Percentiles rank a stretch among this genome's conserved stretches.
These are phyloP conservation scores for Yueomyces sp. DNA, from an alignment of 1,139 yeast genomes.

Conservation along the genomic window DNA sequence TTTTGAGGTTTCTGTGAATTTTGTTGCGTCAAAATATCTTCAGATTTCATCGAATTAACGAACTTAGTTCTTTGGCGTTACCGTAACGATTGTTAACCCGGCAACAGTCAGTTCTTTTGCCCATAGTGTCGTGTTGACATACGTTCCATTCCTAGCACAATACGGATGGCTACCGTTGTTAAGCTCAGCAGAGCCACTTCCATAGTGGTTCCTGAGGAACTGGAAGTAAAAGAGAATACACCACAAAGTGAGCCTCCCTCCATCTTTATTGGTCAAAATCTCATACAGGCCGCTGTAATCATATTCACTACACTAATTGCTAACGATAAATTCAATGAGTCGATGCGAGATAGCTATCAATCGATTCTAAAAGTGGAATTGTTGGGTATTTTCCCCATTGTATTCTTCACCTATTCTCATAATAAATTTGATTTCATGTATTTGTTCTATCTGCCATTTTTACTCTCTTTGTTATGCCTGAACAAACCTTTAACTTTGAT, in stretches of 20 bases:
- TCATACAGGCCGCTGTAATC: background rate
- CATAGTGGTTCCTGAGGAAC: too few relatives aligned
- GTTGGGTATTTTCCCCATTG: background rate
- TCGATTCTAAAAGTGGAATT: background rate
- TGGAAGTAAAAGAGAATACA: too few relatives aligned
- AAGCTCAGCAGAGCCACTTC: too few relatives aligned
- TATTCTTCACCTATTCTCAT: constrained; percentile 2
- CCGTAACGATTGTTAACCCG: too few relatives aligned
- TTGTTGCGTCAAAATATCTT: too few relatives aligned
- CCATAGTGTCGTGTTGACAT: too few relatives aligned
- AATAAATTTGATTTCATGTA: constrained; percentile 14
- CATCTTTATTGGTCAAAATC: background rate
- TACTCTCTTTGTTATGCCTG: constrained; percentile 13
- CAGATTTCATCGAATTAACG: too few relatives aligned
- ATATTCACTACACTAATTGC: background rate
- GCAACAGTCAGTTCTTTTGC: too few relatives aligned
- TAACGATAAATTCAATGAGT: background rate
- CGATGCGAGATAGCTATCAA: background rate
- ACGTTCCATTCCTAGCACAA: too few relatives aligned
- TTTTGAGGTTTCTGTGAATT: too few relatives aligned
- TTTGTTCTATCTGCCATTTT: constrained; percentile 15
- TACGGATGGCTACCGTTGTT: too few relatives aligned
- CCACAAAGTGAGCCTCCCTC: background rate
- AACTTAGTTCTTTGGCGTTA: too few relatives aligned
- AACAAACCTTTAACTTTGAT: constrained; percentile 4